A percentile compares a stretch with the other conserved stretches of the same genome.
Evolutionary conservation across 345 rosid species (phyloP).

Genomic region (Cardiospermum halicacabum): DNA sequence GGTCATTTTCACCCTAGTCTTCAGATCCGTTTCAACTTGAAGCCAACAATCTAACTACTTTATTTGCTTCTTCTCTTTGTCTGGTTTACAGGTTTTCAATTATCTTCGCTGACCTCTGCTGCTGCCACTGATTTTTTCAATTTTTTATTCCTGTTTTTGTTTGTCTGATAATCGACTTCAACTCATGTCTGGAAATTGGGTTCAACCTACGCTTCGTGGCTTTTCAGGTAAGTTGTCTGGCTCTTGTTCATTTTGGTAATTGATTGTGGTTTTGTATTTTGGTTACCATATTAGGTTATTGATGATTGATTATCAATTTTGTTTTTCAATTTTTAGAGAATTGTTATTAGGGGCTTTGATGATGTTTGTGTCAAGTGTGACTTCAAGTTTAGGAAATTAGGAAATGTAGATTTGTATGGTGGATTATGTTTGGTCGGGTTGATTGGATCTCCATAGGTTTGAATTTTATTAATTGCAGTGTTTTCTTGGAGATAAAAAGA

Average conservation of each 20-base stretch:
- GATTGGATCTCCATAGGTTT: constrained; percentile 43
- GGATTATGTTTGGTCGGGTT: constrained; percentile 25
- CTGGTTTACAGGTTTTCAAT: constrained; percentile 3
- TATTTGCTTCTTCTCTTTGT: constrained; percentile 5
- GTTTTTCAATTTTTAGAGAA: background rate
- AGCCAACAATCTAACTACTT: constrained; percentile 25
- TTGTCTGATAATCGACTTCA: constrained; percentile 7
- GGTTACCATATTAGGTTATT: background rate
- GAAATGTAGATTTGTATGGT: constrained; percentile 16
- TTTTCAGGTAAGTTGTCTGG: constrained; percentile 40
- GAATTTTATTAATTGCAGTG: constrained; percentile 53
- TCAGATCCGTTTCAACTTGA: constrained; percentile 39
- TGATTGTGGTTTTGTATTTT: background rate
- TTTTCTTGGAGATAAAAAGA: constrained; percentile 49
- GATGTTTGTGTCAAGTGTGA: background rate
- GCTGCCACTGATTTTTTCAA: too few relatives aligned
- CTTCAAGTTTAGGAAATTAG: constrained; percentile 2
- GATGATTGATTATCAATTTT: background rate
- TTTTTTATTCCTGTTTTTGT: background rate
- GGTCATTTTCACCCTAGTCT: constrained; percentile 35
- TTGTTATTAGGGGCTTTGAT: background rate
- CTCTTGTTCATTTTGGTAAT: constrained; percentile 4
- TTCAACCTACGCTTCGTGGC: constrained; percentile 29
- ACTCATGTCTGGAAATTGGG: constrained; percentile 46
- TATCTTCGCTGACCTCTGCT: constrained; percentile 12